These are phyloP conservation scores for Epichloe sp. DNA, from an alignment of 2,329 filamentous ascomycete species.

Conservation along the genomic window DNA sequence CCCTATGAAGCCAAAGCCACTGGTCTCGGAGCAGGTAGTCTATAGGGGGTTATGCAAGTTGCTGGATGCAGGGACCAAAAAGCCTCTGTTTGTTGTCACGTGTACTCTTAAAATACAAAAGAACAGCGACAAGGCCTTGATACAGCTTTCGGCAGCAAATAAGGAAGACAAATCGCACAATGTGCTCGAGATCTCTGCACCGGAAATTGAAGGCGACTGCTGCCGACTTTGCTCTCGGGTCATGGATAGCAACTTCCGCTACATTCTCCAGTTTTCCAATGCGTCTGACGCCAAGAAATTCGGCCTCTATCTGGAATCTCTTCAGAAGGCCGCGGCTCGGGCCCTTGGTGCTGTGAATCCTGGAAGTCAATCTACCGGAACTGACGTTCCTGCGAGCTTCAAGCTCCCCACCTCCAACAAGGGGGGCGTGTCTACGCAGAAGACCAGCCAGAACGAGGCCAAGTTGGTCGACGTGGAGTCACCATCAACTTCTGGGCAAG, in stretches of 20 bases:
- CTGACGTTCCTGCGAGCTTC: not conserved
- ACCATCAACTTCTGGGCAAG: not conserved
- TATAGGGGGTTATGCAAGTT: constrained; percentile 9
- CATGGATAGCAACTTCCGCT: not conserved
- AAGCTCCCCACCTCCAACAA: not conserved
- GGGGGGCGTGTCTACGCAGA: not conserved
- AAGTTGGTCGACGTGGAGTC: constrained; percentile 5
- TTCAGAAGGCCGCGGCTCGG: constrained; percentile 6
- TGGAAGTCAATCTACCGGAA: not conserved
- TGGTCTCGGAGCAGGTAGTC: constrained; percentile 7
- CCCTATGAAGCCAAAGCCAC: not conserved
- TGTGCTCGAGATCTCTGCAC: constrained; percentile 11
- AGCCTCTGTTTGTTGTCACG: constrained; percentile 4
- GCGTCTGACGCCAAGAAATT: constrained; percentile 8
- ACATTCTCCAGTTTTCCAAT: constrained; percentile 11
- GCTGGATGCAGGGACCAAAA: constrained; percentile 4
- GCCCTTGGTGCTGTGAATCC: not conserved
- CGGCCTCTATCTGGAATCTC: constrained; percentile 5
- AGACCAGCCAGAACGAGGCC: not conserved
- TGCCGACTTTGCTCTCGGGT: constrained; percentile 10
- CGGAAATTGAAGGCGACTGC: constrained; percentile 9
- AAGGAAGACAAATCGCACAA: constrained; percentile 8
- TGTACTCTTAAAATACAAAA: constrained; percentile 10
- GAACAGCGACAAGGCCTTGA: constrained; percentile 7
- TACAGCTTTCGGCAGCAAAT: constrained; percentile 9